Percentiles rank a stretch among this genome's conserved stretches.
Evolutionary conservation across 805 yeast genomes (phyloP).

Genomic region (Metschnikowia kunwiensis): DNA sequence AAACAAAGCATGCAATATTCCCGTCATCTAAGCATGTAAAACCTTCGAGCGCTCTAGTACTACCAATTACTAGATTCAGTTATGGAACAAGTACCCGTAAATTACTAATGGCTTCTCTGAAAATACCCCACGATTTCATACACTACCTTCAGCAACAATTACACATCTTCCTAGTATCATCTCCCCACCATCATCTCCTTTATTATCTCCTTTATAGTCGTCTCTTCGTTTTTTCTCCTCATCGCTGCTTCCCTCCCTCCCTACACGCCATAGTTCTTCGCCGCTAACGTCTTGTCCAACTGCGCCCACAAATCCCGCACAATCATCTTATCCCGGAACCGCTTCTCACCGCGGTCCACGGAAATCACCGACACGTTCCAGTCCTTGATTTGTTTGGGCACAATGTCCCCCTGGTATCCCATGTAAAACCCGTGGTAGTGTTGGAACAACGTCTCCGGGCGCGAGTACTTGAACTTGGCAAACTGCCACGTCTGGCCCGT

Average conservation of each 20-base stretch:
- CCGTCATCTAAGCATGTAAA: too few relatives aligned
- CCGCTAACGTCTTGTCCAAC: slow-evolving; percentile 68
- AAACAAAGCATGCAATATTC: too few relatives aligned
- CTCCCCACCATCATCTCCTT: neutral
- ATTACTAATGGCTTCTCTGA: too few relatives aligned
- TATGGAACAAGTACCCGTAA: too few relatives aligned
- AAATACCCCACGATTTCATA: neutral
- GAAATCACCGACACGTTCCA: slow-evolving; percentile 87
- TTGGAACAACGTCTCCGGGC: slow-evolving; percentile 78
- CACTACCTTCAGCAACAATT: neutral
- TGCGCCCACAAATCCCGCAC: slow-evolving; percentile 82
- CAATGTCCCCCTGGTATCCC: slow-evolving; percentile 70
- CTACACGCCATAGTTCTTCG: slow-evolving; percentile 52
- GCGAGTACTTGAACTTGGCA: slow-evolving; percentile 76
- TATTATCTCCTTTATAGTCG: neutral
- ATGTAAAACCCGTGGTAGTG: slow-evolving; percentile 80
- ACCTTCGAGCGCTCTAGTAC: too few relatives aligned
- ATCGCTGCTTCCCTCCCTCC: too few relatives aligned
- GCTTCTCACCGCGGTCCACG: slow-evolving; percentile 69
- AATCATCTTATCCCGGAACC: slow-evolving; percentile 87
- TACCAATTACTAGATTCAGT: too few relatives aligned
- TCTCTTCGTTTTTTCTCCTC: neutral
- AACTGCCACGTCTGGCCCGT: slow-evolving; percentile 99
- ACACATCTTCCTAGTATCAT: neutral
- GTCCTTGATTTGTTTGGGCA: slow-evolving; percentile 69